Conservation (phyloP, 1,139 yeast species). For the Yamadazyma dendronema region DNA sequence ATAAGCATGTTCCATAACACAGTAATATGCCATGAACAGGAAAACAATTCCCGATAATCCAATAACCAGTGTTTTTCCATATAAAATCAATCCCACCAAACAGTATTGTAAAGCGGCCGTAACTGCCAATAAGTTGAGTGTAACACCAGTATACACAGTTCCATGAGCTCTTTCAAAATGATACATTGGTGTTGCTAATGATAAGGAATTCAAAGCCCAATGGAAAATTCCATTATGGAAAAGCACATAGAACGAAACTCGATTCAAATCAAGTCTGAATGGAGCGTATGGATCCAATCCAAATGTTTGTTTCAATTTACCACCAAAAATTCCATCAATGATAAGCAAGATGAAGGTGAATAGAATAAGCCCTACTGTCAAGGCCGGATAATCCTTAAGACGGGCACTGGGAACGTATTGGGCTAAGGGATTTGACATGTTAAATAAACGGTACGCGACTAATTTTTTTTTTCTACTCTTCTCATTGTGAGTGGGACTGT, state of each 20-base stretch:
- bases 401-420: constrained; percentile 1
- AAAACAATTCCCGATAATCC: constrained; percentile 81
- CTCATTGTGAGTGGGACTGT: too few species aligned
- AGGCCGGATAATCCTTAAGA: constrained; percentile 47
- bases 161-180: constrained; percentile 76
- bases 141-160: constrained; percentile 83
- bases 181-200: constrained; percentile 60
- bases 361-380: constrained; percentile 61
- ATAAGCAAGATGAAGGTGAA: constrained; percentile 47
- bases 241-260: constrained; percentile 73
- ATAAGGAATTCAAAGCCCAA: constrained; percentile 59
- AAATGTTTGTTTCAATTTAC: constrained; percentile 21
- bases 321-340: constrained; percentile 24
- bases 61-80: constrained; percentile 53
- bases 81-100: constrained; percentile 50
- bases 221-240: constrained; percentile 65
- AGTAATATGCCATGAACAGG: constrained; percentile 63
- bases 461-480: background rate
- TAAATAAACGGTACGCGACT: background rate
- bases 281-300: constrained; percentile 58
- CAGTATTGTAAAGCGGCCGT: constrained; percentile 69
- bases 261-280: constrained; percentile 53
- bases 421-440: constrained; percentile 1
- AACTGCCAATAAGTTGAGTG: constrained; percentile 71
- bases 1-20: constrained; percentile 55